Base-by-base conservation (phyloP, 805 yeast genomes). In the Zygosaccharomyces bailii region DNA sequence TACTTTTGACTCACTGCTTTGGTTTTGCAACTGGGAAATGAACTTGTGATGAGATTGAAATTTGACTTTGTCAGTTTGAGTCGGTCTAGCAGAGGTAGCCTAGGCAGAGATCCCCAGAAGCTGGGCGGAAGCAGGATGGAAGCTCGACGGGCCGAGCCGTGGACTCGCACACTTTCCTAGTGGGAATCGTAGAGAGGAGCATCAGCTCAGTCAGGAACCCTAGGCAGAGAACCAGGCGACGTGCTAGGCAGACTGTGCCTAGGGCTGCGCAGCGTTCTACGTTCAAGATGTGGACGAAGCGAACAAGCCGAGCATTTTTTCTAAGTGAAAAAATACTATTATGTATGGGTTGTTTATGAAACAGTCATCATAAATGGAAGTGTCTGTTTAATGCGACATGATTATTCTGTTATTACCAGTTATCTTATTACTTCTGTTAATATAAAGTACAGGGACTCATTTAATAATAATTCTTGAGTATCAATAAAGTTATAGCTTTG, bases 1-100 rank as follows among this genome's bases (percentile, higher is more conserved):
- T 37, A 37, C 40, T 37, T 37, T 37, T 37, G 23, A 37, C 40
- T 37, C 40, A 29, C 30, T 37, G 30, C 31, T 27, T 37, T 37
- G 21, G 21, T 37, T 24, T 37, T 37, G 23, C n/a, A 17, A 18
- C 31, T 20, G 25, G 13, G 23, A n/a, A 6, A 16, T n/a, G 24
- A n/a, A 11, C 25, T 17, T 14, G 25, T 25, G 40, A 37, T 37
- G 40, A 25, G 40, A 23, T 25, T 37, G 40, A 37, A 37, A 37
- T 37, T 25, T 37, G 27, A 36, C 20, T 37, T 37, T 37, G 40
- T 37, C 32, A 37, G 40, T 37, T 25, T 25, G 40, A 37, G 23
- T 37, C 40, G 33, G 40, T 16, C 13, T 16, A 10, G 16, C 13
- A 32, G 20, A 37, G n/a, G 13, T 14, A 17, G 30, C 17, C 39